A percentile compares a stretch with the other conserved stretches of the same genome.
Evolutionary conservation across 2,329 filamentous ascomycete species (phyloP).

Genomic region (Fusarium verticillioides): DNA sequence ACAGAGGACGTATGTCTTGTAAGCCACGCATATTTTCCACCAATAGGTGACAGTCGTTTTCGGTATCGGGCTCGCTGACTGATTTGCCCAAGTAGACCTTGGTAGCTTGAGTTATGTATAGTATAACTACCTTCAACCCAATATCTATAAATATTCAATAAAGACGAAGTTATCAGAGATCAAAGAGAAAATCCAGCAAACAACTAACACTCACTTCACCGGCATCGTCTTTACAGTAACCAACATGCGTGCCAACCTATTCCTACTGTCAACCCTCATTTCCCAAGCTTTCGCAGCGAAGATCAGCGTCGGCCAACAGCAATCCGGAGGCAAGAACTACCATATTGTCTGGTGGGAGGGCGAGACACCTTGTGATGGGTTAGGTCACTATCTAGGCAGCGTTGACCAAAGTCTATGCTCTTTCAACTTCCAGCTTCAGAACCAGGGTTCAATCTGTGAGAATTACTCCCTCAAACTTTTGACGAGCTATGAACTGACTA

Average conservation of each 20-base stretch:
- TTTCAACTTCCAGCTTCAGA: not conserved
- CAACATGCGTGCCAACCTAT: not conserved
- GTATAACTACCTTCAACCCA: not conserved
- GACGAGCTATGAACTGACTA: accelerated
- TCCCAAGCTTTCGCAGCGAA: not conserved
- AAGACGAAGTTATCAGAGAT: not conserved
- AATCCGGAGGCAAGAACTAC: not conserved
- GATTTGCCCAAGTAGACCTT: not conserved
- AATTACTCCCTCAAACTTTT: accelerated
- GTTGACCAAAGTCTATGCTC: not conserved
- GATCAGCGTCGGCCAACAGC: not conserved
- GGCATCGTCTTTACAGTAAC: too few species aligned
- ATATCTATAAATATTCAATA: not conserved
- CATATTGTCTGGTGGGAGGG: not conserved
- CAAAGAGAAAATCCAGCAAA: not conserved
- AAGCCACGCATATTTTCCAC: not conserved
- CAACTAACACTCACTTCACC: accelerated
- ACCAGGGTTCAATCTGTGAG: not conserved
- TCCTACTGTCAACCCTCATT: not conserved
- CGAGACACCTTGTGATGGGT: not conserved
- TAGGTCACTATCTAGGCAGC: not conserved
- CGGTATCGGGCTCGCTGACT: not conserved
- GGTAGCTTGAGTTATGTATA: not conserved
- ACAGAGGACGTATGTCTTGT: not conserved
- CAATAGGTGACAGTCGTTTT: not conserved